Conservation (phyloP, 768 basidiomycete genomes). For the Tylopilus vinaceipallidus region DNA sequence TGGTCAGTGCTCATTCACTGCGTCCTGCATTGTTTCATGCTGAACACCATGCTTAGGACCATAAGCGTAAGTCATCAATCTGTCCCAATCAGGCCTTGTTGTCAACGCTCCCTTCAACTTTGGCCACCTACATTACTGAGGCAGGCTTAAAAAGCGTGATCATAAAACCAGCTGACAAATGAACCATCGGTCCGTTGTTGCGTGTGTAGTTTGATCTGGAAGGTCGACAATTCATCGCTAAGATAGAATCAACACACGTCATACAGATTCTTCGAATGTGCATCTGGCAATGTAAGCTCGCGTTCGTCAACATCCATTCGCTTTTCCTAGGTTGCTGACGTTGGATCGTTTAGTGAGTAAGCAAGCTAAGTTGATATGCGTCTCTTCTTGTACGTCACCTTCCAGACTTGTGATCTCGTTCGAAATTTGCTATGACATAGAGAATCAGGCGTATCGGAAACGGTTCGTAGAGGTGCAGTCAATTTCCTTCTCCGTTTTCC, state of each 20-base stretch:
- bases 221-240: neutral
- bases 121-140: conserved; percentile 9
- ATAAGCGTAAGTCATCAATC: conserved; percentile 3
- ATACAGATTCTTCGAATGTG: conserved; percentile 19
- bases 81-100: neutral
- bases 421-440: too few relatives aligned
- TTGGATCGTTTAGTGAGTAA: conserved; percentile 8
- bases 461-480: neutral
- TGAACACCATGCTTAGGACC: conserved; percentile 2
- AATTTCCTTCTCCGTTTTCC: neutral
- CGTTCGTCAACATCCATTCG: neutral
- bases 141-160: neutral
- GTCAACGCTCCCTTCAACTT: neutral
- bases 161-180: neutral
- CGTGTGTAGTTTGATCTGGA: conserved; percentile 4
- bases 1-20: conserved; percentile 4
- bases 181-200: neutral
- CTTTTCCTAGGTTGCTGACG: neutral
- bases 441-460: too few relatives aligned
- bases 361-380: conserved; percentile 4
- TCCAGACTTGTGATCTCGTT: too few relatives aligned
- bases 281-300: conserved; percentile 15
- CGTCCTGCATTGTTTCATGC: neutral
- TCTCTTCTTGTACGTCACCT: conserved; percentile 11
- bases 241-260: neutral